Evolutionary conservation across 2,329 filamentous ascomycete genomes (phyloP).

Genomic region (Trematosphaeria pertusa): DNA sequence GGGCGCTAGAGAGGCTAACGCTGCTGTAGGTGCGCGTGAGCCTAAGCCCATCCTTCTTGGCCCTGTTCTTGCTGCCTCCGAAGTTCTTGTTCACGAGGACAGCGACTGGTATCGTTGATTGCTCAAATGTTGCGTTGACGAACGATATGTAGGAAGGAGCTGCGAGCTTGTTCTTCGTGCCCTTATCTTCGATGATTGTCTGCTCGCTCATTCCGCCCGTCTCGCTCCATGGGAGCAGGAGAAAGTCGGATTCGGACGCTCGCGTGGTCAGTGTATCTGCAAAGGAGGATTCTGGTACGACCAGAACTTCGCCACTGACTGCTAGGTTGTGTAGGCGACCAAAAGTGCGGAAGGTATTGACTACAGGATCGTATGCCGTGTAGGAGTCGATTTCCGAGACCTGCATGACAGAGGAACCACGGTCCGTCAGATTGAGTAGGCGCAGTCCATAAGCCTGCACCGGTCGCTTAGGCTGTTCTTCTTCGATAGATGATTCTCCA

Average conservation of each 20-base stretch:
- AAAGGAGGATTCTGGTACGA: constrained; percentile 79
- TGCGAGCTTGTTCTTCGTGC: constrained; percentile 64
- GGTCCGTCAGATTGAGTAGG: constrained; percentile 85
- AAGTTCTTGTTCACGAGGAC: constrained; percentile 80
- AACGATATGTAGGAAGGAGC: constrained; percentile 74
- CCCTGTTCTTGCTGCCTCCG: constrained; percentile 56
- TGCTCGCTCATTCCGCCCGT: constrained; percentile 77
- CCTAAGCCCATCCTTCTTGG: constrained; percentile 28
- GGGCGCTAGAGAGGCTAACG: constrained; percentile 59
- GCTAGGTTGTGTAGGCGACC: constrained; percentile 83
- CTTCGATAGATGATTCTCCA: constrained; percentile 22
- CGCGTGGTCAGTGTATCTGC: constrained; percentile 77
- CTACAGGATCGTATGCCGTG: constrained; percentile 73
- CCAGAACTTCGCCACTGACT: constrained; percentile 79
- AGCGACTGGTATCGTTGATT: constrained; percentile 71
- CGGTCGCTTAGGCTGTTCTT: constrained; percentile 50
- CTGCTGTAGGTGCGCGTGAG: constrained; percentile 40
- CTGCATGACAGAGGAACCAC: constrained; percentile 94
- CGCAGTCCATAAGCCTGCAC: constrained; percentile 85
- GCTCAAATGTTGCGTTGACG: constrained; percentile 70
- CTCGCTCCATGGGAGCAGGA: constrained; percentile 91
- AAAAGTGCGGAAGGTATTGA: constrained; percentile 90
- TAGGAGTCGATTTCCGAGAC: constrained; percentile 81
- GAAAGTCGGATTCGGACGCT: constrained; percentile 66
- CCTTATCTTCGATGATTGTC: constrained; percentile 56